A percentile compares a stretch with the other conserved stretches of the same genome.
These are phyloP conservation scores for Colletotrichum siamense DNA, from an alignment of 2,329 filamentous ascomycete genomes.

Conservation along the genomic window DNA sequence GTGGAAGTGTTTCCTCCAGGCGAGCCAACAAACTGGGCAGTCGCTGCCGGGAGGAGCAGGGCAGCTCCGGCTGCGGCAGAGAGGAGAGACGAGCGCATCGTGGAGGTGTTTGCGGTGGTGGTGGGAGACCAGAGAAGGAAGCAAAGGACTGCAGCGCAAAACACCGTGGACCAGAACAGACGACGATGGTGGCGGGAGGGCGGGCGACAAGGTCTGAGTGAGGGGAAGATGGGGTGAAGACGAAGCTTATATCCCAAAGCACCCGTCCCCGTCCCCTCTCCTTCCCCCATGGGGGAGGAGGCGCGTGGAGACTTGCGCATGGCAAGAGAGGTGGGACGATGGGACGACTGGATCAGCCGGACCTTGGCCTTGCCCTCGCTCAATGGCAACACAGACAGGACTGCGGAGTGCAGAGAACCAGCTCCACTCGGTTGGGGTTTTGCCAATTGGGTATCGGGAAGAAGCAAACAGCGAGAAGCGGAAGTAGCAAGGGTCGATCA, in stretches of 20 bases:
- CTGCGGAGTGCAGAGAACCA: conserved; percentile 3
- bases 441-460: not conserved
- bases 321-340: conserved; percentile 7
- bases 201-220: not conserved
- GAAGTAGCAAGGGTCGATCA: conserved; percentile 7
- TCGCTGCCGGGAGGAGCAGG: conserved; percentile 32
- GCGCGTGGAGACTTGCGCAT: conserved; percentile 4
- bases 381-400: not conserved
- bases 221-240: conserved; percentile 15
- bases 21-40: conserved; percentile 28
- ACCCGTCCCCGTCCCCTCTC: not conserved
- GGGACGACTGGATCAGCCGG: conserved; percentile 14
- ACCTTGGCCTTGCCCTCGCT: not conserved
- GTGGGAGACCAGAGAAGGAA: conserved; percentile 1
- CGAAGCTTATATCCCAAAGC: conserved; percentile 17
- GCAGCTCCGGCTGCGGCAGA: conserved; percentile 16
- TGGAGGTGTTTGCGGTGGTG: not conserved
- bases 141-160: conserved; percentile 9
- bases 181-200: not conserved
- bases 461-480: not conserved
- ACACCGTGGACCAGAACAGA: conserved; percentile 2
- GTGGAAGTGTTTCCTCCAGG: conserved; percentile 24
- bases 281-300: conserved; percentile 1
- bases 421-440: conserved; percentile 7
- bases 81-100: conserved; percentile 16